A percentile compares a stretch with the other conserved stretches of the same genome.
Conservation (phyloP, 352 stramenopile genomes). For the Stramenopiles sp. region DNA sequence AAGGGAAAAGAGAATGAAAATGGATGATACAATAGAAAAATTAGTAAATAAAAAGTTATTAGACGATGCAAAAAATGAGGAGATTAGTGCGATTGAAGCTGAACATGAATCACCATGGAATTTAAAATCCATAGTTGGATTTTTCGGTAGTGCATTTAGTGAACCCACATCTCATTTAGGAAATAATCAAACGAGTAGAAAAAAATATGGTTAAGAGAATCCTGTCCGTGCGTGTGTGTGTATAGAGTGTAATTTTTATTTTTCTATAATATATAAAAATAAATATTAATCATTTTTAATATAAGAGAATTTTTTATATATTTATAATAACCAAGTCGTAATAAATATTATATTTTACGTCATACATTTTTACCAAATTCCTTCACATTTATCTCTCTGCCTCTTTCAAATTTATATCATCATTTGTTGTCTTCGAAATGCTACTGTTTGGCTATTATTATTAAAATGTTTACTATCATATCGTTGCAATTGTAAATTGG, state of each 20-base stretch:
- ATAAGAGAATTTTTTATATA: too few species aligned
- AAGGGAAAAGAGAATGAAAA: background rate
- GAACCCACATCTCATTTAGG: too few species aligned
- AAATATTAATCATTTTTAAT: too few species aligned
- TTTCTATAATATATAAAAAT: too few species aligned
- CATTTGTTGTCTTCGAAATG: background rate
- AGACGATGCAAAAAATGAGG: background rate
- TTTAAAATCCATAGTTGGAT: background rate
- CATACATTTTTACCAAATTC: too few species aligned
- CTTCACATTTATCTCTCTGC: background rate
- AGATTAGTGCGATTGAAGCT: background rate
- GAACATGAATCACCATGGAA: background rate
- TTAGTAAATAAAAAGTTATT: background rate
- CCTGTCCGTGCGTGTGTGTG: too few species aligned
- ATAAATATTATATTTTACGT: too few species aligned
- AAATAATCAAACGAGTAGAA: too few species aligned
- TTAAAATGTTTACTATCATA: constrained; percentile 5
- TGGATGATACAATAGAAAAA: background rate
- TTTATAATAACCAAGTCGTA: too few species aligned
- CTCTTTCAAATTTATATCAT: background rate
- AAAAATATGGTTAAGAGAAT: too few species aligned
- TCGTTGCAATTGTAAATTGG: background rate
- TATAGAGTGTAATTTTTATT: too few species aligned
- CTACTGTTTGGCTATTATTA: constrained; percentile 1
- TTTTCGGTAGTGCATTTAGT: background rate